Percentiles rank a stretch among this genome's conserved stretches.
Conservation (phyloP, 139 green algal species). For the Zygnema circumcarinatum region DNA sequence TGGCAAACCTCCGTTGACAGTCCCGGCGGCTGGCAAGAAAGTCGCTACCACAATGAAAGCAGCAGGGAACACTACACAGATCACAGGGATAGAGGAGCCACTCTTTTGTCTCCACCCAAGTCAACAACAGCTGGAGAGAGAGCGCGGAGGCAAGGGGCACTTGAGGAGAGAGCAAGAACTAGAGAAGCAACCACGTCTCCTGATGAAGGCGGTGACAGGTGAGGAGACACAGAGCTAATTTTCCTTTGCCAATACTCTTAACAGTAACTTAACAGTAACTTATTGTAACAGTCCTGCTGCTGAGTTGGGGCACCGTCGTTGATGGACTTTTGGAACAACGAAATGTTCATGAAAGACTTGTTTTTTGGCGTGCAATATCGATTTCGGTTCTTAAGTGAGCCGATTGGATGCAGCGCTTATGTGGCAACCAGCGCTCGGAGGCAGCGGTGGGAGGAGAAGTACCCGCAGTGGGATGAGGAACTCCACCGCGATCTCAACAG, state of each 20-base stretch:
- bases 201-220: background rate
- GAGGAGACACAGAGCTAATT: no score
- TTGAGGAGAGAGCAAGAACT: background rate
- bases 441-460: background rate
- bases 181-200: background rate
- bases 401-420: background rate
- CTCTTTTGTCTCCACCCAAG: background rate
- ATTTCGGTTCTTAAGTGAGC: no score
- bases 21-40: background rate
- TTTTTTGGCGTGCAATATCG: no score
- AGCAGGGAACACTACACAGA: background rate
- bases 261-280: no score
- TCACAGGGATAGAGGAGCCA: background rate
- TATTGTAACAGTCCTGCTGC: no score
- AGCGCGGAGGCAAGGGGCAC: background rate
- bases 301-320: no score
- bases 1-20: background rate
- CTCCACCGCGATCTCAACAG: background rate
- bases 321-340: no score
- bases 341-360: no score
- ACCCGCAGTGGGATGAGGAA: background rate
- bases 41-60: background rate
- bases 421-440: background rate
- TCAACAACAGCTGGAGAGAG: background rate
- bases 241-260: no score